Evolutionary conservation across 495 filamentous ascomycete genomes (phyloP), one percentile per base, ranked within the genome.

Genomic region (Rhypophila decipiens): DNA sequence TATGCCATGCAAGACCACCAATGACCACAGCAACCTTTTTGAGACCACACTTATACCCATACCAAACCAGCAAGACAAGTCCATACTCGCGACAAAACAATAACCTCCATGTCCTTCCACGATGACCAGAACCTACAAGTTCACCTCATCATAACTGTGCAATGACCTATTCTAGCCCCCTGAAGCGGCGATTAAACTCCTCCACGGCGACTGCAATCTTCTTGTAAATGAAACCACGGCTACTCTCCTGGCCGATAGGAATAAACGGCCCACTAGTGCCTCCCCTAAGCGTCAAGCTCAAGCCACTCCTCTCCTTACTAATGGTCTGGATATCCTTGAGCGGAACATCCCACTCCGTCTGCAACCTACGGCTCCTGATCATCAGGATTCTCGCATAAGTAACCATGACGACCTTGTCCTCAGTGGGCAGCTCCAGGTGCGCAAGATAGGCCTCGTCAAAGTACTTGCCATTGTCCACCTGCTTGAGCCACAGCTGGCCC

Each of bases 401-500:
- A 51, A 98, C 78, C 83, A 98, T 87, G 48, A 96, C 86, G 42
- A 97, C 79, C 79, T 94, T 86, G 57, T 96, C 93, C 59, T 90
- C 83, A 8, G 84, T 79, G 5, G 84, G 86, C 23, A 98, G 82
- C 60, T 97, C 93, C 18, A 98, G 76, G 53, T 98, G 93, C 11
- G 90, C 93, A 59, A 98, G 93, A 68, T 98, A 98, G 58, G 90
- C 79, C 65, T 97, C 94, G 68, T 91, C 82, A 78, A 98, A 98
- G 72, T 87, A 95, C 69, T 90, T 94, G 39, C 93, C 93, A 49
- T 95, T 90, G 59, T 97, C 94, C 1, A 93, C 77, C 18, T 95
- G 95, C 73, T 98, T 98, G 54, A 98, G 82, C 93, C 93, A 98
- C 72, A 90, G 95, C 65, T 98, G 93, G 8, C 93, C 93, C 12